These are phyloP conservation scores for Linnemannia elongata DNA, from an alignment of 192 early-diverging fungal species.

Conservation along the genomic window DNA sequence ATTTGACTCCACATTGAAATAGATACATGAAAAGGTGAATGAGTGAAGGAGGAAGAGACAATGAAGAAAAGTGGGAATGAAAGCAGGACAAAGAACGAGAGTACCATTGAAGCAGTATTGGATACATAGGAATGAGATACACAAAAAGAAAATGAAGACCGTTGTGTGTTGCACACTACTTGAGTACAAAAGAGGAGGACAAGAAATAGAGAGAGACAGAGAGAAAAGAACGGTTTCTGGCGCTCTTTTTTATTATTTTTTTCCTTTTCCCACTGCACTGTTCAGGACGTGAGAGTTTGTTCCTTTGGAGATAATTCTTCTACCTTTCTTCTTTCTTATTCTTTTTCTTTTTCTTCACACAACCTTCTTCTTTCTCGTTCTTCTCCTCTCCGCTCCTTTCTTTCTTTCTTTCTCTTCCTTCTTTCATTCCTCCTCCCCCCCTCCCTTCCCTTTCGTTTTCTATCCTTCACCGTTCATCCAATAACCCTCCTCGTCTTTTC, in stretches of 20 bases:
- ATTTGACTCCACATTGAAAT: neutral
- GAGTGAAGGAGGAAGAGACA: neutral
- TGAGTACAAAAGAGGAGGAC: neutral
- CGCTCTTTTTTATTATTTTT: neutral
- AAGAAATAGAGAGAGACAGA: too few relatives aligned
- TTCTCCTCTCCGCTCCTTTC: neutral
- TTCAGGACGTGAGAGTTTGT: neutral
- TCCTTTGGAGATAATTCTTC: too few relatives aligned
- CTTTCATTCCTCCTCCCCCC: neutral
- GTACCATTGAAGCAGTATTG: neutral
- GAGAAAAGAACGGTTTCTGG: neutral
- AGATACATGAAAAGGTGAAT: neutral
- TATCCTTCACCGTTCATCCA: neutral
- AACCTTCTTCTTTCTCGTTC: neutral
- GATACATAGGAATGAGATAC: neutral
- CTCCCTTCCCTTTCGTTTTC: neutral
- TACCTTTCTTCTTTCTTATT: neutral
- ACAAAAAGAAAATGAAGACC: neutral
- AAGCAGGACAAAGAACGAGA: neutral
- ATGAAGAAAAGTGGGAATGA: neutral
- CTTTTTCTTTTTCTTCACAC: neutral
- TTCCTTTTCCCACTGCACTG: neutral
- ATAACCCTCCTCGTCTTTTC: neutral
- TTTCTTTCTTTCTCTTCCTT: neutral
- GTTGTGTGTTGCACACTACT: neutral